Evolutionary conservation across 176 grass and related monocot genomes (phyloP), one percentile per base, ranked within the genome.

Genomic region (Neostapfia colusana): DNA sequence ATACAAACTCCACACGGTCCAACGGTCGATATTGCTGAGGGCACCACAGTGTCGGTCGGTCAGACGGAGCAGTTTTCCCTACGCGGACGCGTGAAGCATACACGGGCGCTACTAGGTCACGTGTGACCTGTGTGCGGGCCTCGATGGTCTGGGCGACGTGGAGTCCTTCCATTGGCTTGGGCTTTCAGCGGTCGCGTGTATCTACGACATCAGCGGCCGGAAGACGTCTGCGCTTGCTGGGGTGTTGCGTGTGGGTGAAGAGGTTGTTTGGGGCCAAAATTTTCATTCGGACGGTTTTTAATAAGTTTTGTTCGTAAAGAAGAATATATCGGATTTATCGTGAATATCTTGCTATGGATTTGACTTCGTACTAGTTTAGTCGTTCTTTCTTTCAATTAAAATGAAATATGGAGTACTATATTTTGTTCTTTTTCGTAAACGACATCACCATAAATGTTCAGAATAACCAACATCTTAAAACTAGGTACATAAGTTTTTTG

Each of bases 141-240:
- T 18, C 60, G 34, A 21, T 57, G 79, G 60, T 14, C 31, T 20
- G 1, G 73, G 25, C 46, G 85, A 73, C 42, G 62, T 83, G 80
- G 67, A 15, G 10, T 4, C 0, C 4, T 74, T 24, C 59, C 28
- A 62, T 79, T 88, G 49, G 85, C 10, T 59, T 31, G 16, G 27
- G 31, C 1, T 34, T 76, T 26, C 13, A 1, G 68, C 24, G 23
- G 53, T 73, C 7, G 53, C 31, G 59, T 72, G 74, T 26, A 7
- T n/a, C 40, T 11, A 13, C 9, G 40, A 25, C 74, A 43, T 62
- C 49, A 40, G 18, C 40, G 14, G 26, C 36, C 34, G 0, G 13
- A 66, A 58, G 39, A 69, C 39, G 37, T 24, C 39, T 59, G 74
- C 35, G 7, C 7, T 48, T 53, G 28, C 11, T 74, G 18, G 37